These are phyloP conservation scores for Salix suchowensis DNA, from an alignment of 345 rosid genomes.

Conservation along the genomic window DNA sequence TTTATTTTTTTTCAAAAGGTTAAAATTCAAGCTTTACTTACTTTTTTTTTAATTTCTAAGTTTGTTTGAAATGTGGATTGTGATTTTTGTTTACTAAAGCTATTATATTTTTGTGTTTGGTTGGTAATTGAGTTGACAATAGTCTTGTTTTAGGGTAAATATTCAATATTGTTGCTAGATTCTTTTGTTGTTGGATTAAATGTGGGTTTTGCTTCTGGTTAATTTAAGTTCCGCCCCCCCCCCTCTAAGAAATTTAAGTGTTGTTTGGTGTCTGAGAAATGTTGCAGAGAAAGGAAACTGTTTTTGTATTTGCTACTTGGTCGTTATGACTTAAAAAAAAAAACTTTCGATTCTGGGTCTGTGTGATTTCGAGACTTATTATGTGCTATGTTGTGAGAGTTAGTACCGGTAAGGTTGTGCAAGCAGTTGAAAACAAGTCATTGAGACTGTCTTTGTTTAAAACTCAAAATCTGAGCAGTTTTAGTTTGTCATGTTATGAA, in stretches of 20 bases:
- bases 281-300: not conserved
- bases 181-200: not conserved
- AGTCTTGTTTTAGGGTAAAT: not conserved
- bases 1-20: not conserved
- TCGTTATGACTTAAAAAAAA: not conserved
- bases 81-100: not conserved
- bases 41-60: not conserved
- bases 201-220: not conserved
- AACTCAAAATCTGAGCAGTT: not conserved
- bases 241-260: no score
- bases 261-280: not conserved
- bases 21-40: not conserved
- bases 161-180: not conserved
- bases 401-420: not conserved
- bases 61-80: not conserved
- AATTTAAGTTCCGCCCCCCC: not conserved
- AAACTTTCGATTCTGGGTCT: not conserved
- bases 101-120: not conserved
- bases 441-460: not conserved
- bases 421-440: not conserved
- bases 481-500: not conserved
- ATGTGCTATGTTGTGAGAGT: not conserved
- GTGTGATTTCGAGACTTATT: not conserved
- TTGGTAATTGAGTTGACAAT: not conserved
- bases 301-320: not conserved